Conservation (phyloP, 2,329 filamentous ascomycete species). For the Fusarium sp. region DNA sequence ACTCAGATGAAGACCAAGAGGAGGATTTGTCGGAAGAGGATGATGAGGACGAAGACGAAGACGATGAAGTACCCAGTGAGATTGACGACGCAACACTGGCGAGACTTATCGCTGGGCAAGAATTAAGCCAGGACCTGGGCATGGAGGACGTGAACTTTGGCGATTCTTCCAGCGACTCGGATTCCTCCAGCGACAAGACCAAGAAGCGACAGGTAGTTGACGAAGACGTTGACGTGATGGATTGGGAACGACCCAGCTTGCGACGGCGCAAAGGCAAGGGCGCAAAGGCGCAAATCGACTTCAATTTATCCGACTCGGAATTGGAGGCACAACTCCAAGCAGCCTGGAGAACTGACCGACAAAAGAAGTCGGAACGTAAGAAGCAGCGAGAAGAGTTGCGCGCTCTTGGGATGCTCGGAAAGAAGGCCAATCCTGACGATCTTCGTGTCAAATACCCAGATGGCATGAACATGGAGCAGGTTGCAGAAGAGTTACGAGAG, state of each 20-base stretch:
- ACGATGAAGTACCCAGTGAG: constrained; percentile 34
- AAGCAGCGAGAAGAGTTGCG: constrained; percentile 77
- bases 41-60: constrained; percentile 10
- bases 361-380: constrained; percentile 79
- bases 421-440: constrained; percentile 66
- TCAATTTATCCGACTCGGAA: constrained; percentile 74
- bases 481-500: constrained; percentile 77
- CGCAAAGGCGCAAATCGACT: constrained; percentile 63
- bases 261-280: constrained; percentile 73
- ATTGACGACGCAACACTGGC: constrained; percentile 45
- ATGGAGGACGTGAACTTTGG: constrained; percentile 33
- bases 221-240: constrained; percentile 85
- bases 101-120: constrained; percentile 41
- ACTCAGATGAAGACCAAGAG: constrained; percentile 22
- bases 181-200: constrained; percentile 29
- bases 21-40: neutral
- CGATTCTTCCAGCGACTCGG: constrained; percentile 32
- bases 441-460: constrained; percentile 78
- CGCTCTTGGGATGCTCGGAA: constrained; percentile 73
- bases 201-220: constrained; percentile 49
- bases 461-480: constrained; percentile 77
- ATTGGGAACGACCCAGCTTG: constrained; percentile 79
- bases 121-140: constrained; percentile 16
- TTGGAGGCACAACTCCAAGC: constrained; percentile 69
- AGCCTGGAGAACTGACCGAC: constrained; percentile 75